Evolutionary conservation across 2,329 filamentous ascomycete genomes (phyloP).

Genomic region (Pseudopyrenochaeta lycopersici): DNA sequence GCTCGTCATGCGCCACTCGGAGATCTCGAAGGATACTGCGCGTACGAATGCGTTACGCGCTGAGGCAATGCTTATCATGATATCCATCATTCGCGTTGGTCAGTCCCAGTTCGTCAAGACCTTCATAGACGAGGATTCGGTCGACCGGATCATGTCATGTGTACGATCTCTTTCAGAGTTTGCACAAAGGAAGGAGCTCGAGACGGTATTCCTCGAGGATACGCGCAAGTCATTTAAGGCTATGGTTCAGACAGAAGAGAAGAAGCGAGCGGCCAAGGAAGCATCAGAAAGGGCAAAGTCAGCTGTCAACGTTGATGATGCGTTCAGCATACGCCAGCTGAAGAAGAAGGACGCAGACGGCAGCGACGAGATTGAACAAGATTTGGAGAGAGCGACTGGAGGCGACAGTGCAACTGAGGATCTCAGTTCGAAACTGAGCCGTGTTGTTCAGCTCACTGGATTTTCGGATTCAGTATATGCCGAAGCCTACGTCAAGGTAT

Average conservation of each 20-base stretch:
- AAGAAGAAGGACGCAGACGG: conserved; percentile 86
- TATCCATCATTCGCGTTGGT: conserved; percentile 95
- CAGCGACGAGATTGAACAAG: conserved; percentile 84
- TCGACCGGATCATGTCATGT: conserved; percentile 99
- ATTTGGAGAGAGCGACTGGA: conserved; percentile 92
- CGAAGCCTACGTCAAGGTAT: conserved; percentile 94
- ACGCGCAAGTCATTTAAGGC: conserved; percentile 94
- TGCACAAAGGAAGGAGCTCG: conserved; percentile 85
- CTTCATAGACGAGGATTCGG: conserved; percentile 95
- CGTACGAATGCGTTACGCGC: conserved; percentile 94
- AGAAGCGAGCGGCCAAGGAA: conserved; percentile 95
- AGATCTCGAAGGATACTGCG: conserved; percentile 85
- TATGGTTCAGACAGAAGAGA: conserved; percentile 97
- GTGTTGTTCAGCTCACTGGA: conserved; percentile 95
- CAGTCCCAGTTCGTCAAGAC: conserved; percentile 99
- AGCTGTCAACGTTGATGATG: conserved; percentile 94
- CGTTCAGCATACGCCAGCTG: conserved; percentile 90
- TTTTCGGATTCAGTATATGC: conserved; percentile 98
- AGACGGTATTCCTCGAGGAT: conserved; percentile 92
- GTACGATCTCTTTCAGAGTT: conserved; percentile 93
- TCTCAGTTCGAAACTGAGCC: conserved; percentile 89
- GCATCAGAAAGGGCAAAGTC: conserved; percentile 92
- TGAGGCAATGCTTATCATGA: conserved; percentile 99
- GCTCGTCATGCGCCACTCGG: conserved; percentile 95
- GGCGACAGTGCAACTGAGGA: conserved; percentile 87